These are phyloP conservation scores for Kingdonia uniflora DNA, from an alignment of 164 flowering plant genomes.

Conservation along the genomic window DNA sequence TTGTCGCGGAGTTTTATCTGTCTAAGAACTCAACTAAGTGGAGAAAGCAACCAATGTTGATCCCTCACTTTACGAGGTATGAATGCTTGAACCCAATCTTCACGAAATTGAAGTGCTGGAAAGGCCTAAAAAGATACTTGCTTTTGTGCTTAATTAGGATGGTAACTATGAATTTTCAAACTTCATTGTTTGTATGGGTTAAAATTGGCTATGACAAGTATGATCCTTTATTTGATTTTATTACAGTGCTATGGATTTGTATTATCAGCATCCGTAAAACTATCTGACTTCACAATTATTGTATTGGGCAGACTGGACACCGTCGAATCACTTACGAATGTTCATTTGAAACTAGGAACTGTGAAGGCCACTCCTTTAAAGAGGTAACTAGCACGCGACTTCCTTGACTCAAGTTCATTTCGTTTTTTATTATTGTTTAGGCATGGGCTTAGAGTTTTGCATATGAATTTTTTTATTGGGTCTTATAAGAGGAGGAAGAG, in stretches of 20 bases:
- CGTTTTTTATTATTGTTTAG: neutral
- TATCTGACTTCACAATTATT: constrained; percentile 4
- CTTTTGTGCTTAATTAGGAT: neutral
- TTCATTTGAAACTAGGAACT: constrained; percentile 22
- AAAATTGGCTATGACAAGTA: neutral
- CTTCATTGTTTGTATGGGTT: neutral
- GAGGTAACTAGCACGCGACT: constrained; percentile 27
- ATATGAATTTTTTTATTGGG: too few relatives aligned
- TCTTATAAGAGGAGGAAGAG: too few relatives aligned
- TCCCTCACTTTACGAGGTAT: constrained; percentile 66
- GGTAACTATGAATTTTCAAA: neutral
- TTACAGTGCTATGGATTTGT: too few relatives aligned
- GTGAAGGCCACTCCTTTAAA: constrained; percentile 34
- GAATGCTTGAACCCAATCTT: constrained; percentile 5
- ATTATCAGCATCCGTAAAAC: too few relatives aligned
- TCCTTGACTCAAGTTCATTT: neutral
- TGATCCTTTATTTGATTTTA: neutral
- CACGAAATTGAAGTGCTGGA: neutral
- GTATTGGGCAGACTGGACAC: constrained; percentile 25
- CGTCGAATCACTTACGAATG: constrained; percentile 12
- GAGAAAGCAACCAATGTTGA: constrained; percentile 34
- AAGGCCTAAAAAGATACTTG: neutral
- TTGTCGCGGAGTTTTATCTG: constrained; percentile 45
- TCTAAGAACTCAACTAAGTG: constrained; percentile 26
- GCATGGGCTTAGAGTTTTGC: neutral